Base-by-base conservation (phyloP, 73 alveolate species). In the Breviolum minutum region DNA sequence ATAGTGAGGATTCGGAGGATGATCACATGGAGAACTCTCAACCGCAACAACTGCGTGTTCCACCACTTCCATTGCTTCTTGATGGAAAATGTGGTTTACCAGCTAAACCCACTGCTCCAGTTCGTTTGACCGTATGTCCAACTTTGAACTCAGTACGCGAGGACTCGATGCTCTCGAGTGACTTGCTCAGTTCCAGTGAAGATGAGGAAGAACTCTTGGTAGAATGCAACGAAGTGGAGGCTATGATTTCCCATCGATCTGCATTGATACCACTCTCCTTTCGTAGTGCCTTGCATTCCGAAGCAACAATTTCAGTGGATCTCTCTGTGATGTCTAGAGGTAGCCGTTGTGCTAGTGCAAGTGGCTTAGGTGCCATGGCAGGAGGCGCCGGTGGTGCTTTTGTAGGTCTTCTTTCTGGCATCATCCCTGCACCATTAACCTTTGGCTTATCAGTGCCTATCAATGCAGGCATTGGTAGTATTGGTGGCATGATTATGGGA, bases 391-490 rank as follows among this genome's bases (percentile, higher is more conserved):
- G 77, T 27, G 96, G 96, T 11, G 96, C 96, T 17, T 62, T 71
- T 30, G 77, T 90, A 76, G 96, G 96, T 29, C 63, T 90, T 30
- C 76, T 90, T 12, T 69, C 96, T 54, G 96, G 96, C 96, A 90
- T 90, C 87, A 69, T 90, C 87, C 96, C 96, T 13, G 96, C 96
- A 22, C 96, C 96, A 2, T 61, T 90, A 74, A 90, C 96, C 63
- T 90, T 69, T 40, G 96, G 96, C 87, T 29, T 90, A 10, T 90
- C 96, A 19, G 96, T 90, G 62, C 96, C 96, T 32, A 71, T 90
- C 87, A 90, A 90, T 27, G 96, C 96, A 7, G 96, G 96, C 63
- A 71, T 90, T 29, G 96, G 96, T 87, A 90, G 96, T 87, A 90
- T 90, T 22, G 85, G 96, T 32, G 96, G 96, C 11, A 90, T 90